Percentiles rank a stretch among this genome's conserved stretches.
These are phyloP conservation scores for Trypanosomatidae sp. DNA, from an alignment of 208 protist species.

Conservation along the genomic window DNA sequence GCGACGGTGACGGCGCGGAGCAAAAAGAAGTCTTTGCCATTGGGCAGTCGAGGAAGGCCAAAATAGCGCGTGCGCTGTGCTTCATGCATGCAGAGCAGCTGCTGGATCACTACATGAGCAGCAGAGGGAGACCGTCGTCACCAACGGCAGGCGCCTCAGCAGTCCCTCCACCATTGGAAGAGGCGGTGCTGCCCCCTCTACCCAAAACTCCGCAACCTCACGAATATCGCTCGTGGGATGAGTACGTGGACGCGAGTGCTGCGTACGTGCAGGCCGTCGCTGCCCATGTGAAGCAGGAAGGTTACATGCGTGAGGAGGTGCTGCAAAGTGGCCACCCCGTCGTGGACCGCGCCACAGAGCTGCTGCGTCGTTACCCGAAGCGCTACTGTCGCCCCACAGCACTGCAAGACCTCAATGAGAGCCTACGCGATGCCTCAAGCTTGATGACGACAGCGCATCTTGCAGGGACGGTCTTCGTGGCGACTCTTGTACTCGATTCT, in stretches of 20 bases:
- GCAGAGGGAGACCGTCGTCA: neutral
- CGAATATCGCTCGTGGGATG: conserved; percentile 27
- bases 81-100: conserved; percentile 75
- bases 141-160: neutral
- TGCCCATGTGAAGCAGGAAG: conserved; percentile 9
- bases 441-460: conserved; percentile 37
- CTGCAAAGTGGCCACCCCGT: conserved; percentile 46
- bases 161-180: conserved; percentile 20
- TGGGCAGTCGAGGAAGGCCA: conserved; percentile 56
- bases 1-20: neutral
- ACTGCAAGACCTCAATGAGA: conserved; percentile 54
- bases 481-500: conserved; percentile 50
- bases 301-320: conserved; percentile 28
- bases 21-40: conserved; percentile 36
- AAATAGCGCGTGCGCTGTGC: conserved; percentile 55
- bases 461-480: conserved; percentile 34
- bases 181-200: conserved; percentile 2
- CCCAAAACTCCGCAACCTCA: neutral
- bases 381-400: conserved; percentile 16
- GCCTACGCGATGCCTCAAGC: conserved; percentile 31
- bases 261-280: conserved; percentile 28
- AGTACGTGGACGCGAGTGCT: conserved; percentile 41
- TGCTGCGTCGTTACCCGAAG: conserved; percentile 25
- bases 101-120: conserved; percentile 62
- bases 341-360: conserved; percentile 48